A percentile compares a stretch with the other conserved stretches of the same genome.
phyloP scores from a whole-genome alignment of 768 basidiomycete genomes.

The Kwoniella pini region DNA sequence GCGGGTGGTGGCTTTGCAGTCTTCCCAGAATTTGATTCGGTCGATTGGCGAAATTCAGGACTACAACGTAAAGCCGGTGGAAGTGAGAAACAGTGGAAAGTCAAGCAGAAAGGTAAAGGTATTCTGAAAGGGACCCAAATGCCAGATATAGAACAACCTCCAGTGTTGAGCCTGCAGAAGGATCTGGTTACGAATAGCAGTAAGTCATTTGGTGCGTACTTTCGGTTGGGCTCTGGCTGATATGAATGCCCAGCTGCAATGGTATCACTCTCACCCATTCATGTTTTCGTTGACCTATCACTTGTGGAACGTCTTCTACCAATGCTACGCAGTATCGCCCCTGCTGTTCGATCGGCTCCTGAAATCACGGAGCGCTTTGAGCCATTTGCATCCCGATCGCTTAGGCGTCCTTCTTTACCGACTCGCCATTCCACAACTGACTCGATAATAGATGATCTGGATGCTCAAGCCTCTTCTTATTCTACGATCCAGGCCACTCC shows the following conservation, averaged over 20 bases:
- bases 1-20: background rate
- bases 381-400: background rate
- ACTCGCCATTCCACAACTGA: constrained; percentile 30
- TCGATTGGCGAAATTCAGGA: constrained; percentile 46
- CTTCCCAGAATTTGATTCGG: constrained; percentile 48
- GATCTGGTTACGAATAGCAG: constrained; percentile 15
- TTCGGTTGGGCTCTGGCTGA: background rate
- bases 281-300: constrained; percentile 72
- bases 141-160: too few species aligned
- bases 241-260: constrained; percentile 16
- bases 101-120: constrained; percentile 35
- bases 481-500: constrained; percentile 18
- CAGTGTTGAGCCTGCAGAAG: constrained; percentile 18
- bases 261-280: constrained; percentile 60
- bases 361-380: background rate
- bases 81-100: constrained; percentile 49
- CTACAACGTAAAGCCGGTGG: constrained; percentile 24
- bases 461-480: constrained; percentile 56
- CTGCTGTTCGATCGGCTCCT: constrained; percentile 15
- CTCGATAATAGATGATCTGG: constrained; percentile 64
- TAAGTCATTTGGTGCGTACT: constrained; percentile 10
- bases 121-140: constrained; percentile 30
- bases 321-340: constrained; percentile 56
- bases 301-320: constrained; percentile 53
- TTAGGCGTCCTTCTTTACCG: background rate